Conservation (phyloP, 106 monocot genomes). For the Dioscorea dumetorum region DNA sequence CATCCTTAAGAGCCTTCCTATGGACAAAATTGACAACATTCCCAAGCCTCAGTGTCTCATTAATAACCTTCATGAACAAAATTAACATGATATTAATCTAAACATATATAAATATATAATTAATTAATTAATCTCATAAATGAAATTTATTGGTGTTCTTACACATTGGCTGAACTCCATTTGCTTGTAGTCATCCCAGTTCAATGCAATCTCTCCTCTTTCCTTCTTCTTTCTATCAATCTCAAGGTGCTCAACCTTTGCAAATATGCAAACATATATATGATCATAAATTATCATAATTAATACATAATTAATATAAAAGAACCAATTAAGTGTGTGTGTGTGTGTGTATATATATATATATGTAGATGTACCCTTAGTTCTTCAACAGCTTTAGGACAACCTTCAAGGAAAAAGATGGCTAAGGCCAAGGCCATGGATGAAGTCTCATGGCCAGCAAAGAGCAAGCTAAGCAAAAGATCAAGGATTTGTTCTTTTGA, state of each 20-base stretch:
- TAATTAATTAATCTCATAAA: neutral
- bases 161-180: slow-evolving; percentile 93
- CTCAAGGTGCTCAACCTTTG: neutral
- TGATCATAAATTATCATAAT: too few species aligned
- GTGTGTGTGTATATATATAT: neutral
- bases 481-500: slow-evolving; percentile 89
- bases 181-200: slow-evolving; percentile 85
- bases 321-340: too few species aligned
- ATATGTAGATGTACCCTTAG: slow-evolving; percentile 35
- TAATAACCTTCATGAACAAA: slow-evolving; percentile 57
- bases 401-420: slow-evolving; percentile 65
- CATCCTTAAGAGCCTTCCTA: slow-evolving; percentile 54
- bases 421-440: slow-evolving; percentile 67
- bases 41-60: slow-evolving; percentile 83
- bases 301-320: too few species aligned
- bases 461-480: slow-evolving; percentile 82
- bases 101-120: neutral
- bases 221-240: slow-evolving; percentile 21
- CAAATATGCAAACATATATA: neutral
- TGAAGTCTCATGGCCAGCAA: slow-evolving; percentile 95
- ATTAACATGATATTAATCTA: neutral
- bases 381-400: slow-evolving; percentile 52
- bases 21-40: slow-evolving; percentile 84
- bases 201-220: slow-evolving; percentile 36
- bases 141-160: slow-evolving; percentile 7